Conservation (phyloP, 2,329 filamentous ascomycete species). For the Claviceps spartinae region DNA sequence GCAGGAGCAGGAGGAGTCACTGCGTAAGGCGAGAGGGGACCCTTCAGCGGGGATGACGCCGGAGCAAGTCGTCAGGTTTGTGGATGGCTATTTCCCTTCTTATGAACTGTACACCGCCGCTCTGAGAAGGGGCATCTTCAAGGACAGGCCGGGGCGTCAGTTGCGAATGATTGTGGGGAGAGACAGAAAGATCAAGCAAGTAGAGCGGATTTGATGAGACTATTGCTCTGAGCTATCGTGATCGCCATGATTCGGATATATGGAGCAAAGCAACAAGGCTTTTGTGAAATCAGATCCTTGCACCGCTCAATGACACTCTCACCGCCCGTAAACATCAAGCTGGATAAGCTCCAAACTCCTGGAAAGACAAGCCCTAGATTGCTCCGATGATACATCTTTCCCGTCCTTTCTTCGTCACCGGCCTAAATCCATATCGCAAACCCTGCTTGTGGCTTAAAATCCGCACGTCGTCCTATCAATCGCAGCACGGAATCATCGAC, state of each 20-base stretch:
- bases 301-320: not conserved
- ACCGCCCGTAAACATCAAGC: constrained; percentile 1
- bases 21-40: constrained; percentile 49
- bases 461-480: not conserved
- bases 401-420: not conserved
- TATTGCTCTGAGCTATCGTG: not conserved
- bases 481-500: not conserved
- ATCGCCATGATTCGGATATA: not conserved
- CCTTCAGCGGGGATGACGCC: constrained; percentile 59
- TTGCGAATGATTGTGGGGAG: constrained; percentile 47
- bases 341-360: not conserved
- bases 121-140: constrained; percentile 43
- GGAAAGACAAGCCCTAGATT: not conserved
- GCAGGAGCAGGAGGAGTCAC: constrained; percentile 60
- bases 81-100: constrained; percentile 54
- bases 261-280: constrained; percentile 3
- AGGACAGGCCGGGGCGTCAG: constrained; percentile 36
- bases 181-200: constrained; percentile 37
- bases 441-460: not conserved
- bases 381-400: not conserved
- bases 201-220: not conserved
- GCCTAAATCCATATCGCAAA: not conserved
- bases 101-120: constrained; percentile 56
- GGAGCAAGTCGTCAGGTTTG: constrained; percentile 64
- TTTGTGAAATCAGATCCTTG: not conserved